Evolutionary conservation across 1,284 basidiomycete genomes (phyloP).

Genomic region (Cystobasidiaceae sp.): DNA sequence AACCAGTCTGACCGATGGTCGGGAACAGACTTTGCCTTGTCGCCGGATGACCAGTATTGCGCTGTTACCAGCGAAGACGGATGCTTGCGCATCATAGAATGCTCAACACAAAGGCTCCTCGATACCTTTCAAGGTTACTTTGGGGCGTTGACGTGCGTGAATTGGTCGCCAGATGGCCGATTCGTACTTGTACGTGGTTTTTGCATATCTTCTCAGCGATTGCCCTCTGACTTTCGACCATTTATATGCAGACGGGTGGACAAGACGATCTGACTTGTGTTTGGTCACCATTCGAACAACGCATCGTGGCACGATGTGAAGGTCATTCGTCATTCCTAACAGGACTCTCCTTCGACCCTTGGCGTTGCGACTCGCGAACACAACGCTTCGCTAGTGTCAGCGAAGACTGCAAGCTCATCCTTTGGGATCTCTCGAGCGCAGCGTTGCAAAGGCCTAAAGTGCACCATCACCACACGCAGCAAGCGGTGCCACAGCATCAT

Average conservation of each 20-base stretch:
- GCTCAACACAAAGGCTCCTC: conserved; percentile 56
- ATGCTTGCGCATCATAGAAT: conserved; percentile 29
- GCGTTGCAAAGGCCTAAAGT: conserved; percentile 68
- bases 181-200: conserved; percentile 68
- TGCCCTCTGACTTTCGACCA: background rate
- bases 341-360: conserved; percentile 79
- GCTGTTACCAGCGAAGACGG: conserved; percentile 30
- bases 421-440: conserved; percentile 90
- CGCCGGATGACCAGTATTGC: conserved; percentile 25
- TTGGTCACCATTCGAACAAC: conserved; percentile 82
- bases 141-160: conserved; percentile 76
- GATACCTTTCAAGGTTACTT: conserved; percentile 91
- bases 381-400: conserved; percentile 75
- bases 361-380: conserved; percentile 67
- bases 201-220: background rate
- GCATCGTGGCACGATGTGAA: conserved; percentile 91
- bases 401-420: conserved; percentile 85
- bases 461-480: conserved; percentile 49
- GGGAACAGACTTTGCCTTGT: conserved; percentile 1
- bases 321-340: conserved; percentile 94
- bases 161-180: conserved; percentile 91
- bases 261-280: conserved; percentile 93
- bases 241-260: conserved; percentile 59
- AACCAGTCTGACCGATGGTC: background rate
- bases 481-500: conserved; percentile 26